These are phyloP conservation scores for Colletotrichum truncatum DNA, from an alignment of 2,329 filamentous ascomycete species.

Conservation along the genomic window DNA sequence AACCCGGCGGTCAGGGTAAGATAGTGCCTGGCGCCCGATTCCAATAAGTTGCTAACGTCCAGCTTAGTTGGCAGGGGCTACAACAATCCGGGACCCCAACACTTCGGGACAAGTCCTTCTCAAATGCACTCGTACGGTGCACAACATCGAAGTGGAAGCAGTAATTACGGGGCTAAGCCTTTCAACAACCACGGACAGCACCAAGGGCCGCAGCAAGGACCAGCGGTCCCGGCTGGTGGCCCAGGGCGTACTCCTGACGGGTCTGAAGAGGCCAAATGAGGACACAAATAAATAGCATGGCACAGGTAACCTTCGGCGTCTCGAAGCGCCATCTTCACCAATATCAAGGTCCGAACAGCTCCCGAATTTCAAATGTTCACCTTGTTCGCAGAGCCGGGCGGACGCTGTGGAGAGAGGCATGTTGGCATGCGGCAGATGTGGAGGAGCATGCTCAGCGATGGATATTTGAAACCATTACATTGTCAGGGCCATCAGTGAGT, in stretches of 20 bases:
- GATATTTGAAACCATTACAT: not conserved
- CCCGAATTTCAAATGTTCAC: not conserved
- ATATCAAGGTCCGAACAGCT: not conserved
- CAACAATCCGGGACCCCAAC: conserved; percentile 66
- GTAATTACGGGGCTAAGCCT: conserved; percentile 61
- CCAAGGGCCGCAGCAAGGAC: conserved; percentile 53
- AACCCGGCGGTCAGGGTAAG: conserved; percentile 76
- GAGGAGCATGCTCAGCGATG: not conserved
- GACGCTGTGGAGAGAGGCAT: not conserved
- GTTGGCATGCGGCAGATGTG: not conserved
- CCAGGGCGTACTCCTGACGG: conserved; percentile 46
- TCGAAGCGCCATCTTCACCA: not conserved
- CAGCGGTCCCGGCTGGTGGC: conserved; percentile 44
- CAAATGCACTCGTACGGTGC: conserved; percentile 70
- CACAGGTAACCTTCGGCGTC: conserved; percentile 13
- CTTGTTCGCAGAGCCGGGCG: not conserved
- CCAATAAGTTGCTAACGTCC: conserved; percentile 47
- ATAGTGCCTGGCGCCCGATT: conserved; percentile 23
- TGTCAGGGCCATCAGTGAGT: not conserved
- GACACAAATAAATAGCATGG: conserved; percentile 1
- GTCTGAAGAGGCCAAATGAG: conserved; percentile 56
- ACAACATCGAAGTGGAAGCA: conserved; percentile 67
- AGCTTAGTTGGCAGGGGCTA: conserved; percentile 68
- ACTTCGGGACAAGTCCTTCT: conserved; percentile 73
- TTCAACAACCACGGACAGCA: conserved; percentile 45